Percentiles rank a stretch among this genome's conserved stretches.
Conservation (phyloP, 2,329 filamentous ascomycete species). For the Colletotrichum cuscutae region DNA sequence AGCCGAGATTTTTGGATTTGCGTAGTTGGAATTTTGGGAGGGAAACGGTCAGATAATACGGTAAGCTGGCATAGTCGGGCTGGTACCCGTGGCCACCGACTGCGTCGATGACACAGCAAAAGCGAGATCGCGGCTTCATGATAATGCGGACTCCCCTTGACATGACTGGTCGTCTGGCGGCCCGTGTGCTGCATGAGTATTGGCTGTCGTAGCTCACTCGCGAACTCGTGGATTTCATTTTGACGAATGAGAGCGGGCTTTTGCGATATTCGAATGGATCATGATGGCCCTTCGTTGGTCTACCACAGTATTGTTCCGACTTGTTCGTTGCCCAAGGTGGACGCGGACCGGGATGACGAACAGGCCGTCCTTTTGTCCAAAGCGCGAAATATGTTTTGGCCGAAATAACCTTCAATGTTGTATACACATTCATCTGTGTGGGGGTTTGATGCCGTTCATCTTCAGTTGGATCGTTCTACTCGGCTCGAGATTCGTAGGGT, state of each 20-base stretch:
- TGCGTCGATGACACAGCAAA: conserved; percentile 47
- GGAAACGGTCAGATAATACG: background rate
- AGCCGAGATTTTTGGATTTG: background rate
- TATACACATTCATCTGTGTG: background rate
- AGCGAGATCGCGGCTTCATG: conserved; percentile 45
- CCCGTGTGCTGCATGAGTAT: background rate
- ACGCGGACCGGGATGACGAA: background rate
- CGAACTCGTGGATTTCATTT: background rate
- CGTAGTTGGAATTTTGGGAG: background rate
- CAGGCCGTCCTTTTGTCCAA: background rate
- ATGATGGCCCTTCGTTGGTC: background rate
- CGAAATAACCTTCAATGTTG: background rate
- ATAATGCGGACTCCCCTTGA: background rate
- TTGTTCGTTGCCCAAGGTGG: background rate
- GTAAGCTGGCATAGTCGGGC: background rate
- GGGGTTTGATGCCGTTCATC: too few species aligned
- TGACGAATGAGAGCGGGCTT: conserved; percentile 7
- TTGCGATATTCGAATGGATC: background rate
- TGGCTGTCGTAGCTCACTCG: background rate
- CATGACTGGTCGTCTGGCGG: background rate
- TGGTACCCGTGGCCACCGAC: background rate
- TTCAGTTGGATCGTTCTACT: too few species aligned
- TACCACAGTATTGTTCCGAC: background rate
- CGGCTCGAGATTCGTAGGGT: too few species aligned
- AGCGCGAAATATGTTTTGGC: background rate